These are phyloP conservation scores for Vigna angularis DNA, from an alignment of 306 rosid species.

Conservation along the genomic window DNA sequence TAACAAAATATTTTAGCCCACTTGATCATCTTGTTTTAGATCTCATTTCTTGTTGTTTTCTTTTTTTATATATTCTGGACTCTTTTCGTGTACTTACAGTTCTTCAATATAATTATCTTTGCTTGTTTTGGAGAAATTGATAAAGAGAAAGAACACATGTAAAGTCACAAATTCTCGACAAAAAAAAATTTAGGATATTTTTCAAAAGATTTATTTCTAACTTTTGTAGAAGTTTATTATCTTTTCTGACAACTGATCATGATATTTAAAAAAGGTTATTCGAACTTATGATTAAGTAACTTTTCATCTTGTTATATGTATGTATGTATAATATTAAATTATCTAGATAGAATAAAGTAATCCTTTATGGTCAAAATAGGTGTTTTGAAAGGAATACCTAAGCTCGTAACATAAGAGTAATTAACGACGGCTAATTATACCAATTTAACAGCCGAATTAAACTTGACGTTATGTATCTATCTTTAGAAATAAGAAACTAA, in stretches of 20 bases:
- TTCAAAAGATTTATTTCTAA: not conserved
- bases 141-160: not conserved
- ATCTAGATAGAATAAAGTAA: not conserved
- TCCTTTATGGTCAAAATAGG: not conserved
- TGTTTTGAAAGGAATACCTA: not conserved
- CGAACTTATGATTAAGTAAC: not conserved
- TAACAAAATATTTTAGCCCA: not conserved
- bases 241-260: not conserved
- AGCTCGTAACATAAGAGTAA: not conserved
- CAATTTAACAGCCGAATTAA: not conserved
- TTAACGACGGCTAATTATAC: not conserved
- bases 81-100: not conserved
- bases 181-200: not conserved
- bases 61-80: not conserved
- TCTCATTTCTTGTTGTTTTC: not conserved
- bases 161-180: conserved; percentile 1
- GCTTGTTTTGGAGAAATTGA: not conserved
- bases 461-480: not conserved
- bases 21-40: not conserved
- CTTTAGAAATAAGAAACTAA: not conserved
- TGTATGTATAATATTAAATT: no score
- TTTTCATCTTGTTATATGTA: no score
- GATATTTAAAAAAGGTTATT: not conserved
- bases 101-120: not conserved
- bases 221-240: not conserved